phyloP scores from a whole-genome alignment of 2,329 filamentous ascomycete species.

The Fusarium neocosmosporiellum region DNA sequence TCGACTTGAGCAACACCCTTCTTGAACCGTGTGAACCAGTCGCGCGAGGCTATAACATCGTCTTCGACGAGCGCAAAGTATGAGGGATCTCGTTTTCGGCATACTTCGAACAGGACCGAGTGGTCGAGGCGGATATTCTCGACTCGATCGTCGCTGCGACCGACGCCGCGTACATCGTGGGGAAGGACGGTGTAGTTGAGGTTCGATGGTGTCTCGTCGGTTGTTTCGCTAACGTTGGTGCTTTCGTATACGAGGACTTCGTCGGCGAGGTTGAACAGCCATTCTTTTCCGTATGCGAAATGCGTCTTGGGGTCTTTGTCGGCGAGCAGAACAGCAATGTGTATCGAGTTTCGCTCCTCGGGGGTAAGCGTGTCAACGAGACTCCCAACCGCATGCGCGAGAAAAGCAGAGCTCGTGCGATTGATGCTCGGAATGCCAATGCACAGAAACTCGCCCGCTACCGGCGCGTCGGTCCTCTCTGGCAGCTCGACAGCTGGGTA shows the following conservation, averaged over 20 bases:
- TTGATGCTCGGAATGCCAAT: constrained; percentile 51
- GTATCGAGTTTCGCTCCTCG: constrained; percentile 46
- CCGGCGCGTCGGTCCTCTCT: constrained; percentile 14
- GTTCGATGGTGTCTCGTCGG: constrained; percentile 7
- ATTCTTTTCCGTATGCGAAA: constrained; percentile 46
- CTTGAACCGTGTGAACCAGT: constrained; percentile 48
- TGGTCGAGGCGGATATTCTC: constrained; percentile 51
- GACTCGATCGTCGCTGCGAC: constrained; percentile 43
- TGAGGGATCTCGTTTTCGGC: constrained; percentile 40
- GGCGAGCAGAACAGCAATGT: constrained; percentile 50
- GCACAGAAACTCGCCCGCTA: constrained; percentile 39
- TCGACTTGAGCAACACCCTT: constrained; percentile 46
- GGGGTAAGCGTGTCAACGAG: constrained; percentile 47
- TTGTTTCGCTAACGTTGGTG: not conserved
- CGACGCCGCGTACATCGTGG: constrained; percentile 37
- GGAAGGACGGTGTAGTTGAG: constrained; percentile 28
- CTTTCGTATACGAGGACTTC: constrained; percentile 48
- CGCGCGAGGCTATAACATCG: constrained; percentile 49
- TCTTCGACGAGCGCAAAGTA: constrained; percentile 54
- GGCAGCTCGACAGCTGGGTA: constrained; percentile 14
- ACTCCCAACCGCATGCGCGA: constrained; percentile 45
- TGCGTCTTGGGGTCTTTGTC: constrained; percentile 47
- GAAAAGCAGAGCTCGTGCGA: constrained; percentile 45
- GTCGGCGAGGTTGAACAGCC: constrained; percentile 48
- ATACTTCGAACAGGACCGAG: constrained; percentile 48